Percentiles rank a stretch among this genome's conserved stretches.
These are phyloP conservation scores for Pyricularia sp. DNA, from an alignment of 2,329 filamentous ascomycete species.

Conservation along the genomic window DNA sequence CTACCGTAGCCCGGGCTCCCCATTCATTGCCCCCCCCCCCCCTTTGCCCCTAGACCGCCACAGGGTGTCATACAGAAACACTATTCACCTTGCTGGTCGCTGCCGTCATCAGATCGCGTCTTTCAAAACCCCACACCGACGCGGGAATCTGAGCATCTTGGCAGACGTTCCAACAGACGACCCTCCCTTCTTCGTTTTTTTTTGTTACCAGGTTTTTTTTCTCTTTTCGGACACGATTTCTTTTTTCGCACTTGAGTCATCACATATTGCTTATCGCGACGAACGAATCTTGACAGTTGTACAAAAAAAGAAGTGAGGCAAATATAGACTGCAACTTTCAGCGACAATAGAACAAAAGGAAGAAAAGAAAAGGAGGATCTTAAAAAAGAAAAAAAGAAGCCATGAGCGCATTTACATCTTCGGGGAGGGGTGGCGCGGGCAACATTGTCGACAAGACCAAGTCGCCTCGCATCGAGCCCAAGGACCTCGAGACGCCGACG, in stretches of 20 bases:
- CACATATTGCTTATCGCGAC: not conserved
- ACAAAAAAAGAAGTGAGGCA: not conserved
- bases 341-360: not conserved
- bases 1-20: not conserved
- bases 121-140: not conserved
- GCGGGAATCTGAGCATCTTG: not conserved
- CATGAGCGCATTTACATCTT: slow-evolving; percentile 44
- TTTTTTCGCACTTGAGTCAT: not conserved
- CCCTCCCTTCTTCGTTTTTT: not conserved
- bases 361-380: too few relatives aligned
- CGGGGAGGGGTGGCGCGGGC: slow-evolving; percentile 71
- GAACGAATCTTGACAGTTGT: not conserved
- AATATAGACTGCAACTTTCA: not conserved
- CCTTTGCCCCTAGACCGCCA: not conserved
- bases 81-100: too few relatives aligned
- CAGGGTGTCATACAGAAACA: not conserved
- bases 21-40: too few relatives aligned
- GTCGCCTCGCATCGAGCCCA: slow-evolving; percentile 36
- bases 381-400: slow-evolving; percentile 7
- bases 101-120: not conserved
- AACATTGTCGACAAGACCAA: slow-evolving; percentile 54
- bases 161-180: not conserved
- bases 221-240: not conserved
- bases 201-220: not conserved
- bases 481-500: slow-evolving; percentile 70